Conservation (phyloP, 441 rosid species). For the Croton laevigatus region DNA sequence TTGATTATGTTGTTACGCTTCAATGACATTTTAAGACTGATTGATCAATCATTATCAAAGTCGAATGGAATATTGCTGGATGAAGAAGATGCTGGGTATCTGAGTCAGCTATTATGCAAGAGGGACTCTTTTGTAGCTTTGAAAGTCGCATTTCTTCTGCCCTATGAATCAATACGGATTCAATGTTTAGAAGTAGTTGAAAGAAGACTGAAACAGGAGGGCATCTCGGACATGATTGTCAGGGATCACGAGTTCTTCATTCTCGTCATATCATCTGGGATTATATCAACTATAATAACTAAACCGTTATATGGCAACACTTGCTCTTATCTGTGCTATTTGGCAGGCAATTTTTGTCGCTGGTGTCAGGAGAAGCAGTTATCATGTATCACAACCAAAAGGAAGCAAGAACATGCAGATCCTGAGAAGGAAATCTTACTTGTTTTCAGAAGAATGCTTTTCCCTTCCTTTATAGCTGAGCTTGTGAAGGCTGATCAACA, state of each 20-base stretch:
- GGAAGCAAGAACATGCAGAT: conserved; percentile 18
- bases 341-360: conserved; percentile 73
- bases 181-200: conserved; percentile 57
- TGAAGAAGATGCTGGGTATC: conserved; percentile 54
- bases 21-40: conserved; percentile 47
- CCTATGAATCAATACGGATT: conserved; percentile 54
- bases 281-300: conserved; percentile 47
- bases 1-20: conserved; percentile 34
- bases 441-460: conserved; percentile 55
- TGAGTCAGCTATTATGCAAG: conserved; percentile 35
- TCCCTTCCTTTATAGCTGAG: conserved; percentile 67
- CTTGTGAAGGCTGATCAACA: conserved; percentile 75
- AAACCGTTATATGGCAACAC: conserved; percentile 44
- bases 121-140: conserved; percentile 48
- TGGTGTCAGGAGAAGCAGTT: conserved; percentile 58
- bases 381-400: conserved; percentile 25
- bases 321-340: conserved; percentile 69
- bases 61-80: conserved; percentile 49
- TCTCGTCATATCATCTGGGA: conserved; percentile 61
- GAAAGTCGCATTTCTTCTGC: conserved; percentile 69
- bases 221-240: conserved; percentile 42
- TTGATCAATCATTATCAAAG: conserved; percentile 62
- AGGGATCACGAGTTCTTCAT: conserved; percentile 56
- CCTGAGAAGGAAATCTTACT: conserved; percentile 20
- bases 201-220: conserved; percentile 61